Evolutionary conservation across 371 early-diverging fungal genomes (phyloP).

Genomic region (Catenaria anguillulae): DNA sequence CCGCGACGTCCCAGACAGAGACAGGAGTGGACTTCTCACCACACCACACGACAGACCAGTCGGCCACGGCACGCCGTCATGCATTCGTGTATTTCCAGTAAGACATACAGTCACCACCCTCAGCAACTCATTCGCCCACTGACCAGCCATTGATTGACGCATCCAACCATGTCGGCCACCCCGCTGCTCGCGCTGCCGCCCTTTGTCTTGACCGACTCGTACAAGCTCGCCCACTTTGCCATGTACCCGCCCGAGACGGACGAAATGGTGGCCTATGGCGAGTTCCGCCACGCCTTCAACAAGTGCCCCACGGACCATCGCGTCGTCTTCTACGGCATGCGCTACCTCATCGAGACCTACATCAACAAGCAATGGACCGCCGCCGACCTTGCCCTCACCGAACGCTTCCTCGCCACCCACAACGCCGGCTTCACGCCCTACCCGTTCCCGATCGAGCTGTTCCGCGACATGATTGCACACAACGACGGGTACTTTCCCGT

Average conservation of each 20-base stretch:
- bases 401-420: constrained; percentile 50
- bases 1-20: no score
- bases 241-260: constrained; percentile 47
- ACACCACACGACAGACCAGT: no score
- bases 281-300: constrained; percentile 49
- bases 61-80: no score
- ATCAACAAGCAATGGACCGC: constrained; percentile 42
- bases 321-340: constrained; percentile 63
- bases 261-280: constrained; percentile 59
- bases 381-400: constrained; percentile 44
- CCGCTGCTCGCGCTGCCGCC: constrained; percentile 23
- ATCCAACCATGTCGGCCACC: not conserved
- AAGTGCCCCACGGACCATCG: constrained; percentile 47
- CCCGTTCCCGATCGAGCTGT: constrained; percentile 62
- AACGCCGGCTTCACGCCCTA: constrained; percentile 39
- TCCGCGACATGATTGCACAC: constrained; percentile 50
- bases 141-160: no score
- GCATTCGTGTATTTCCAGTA: no score
- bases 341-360: constrained; percentile 58
- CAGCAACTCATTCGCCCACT: no score
- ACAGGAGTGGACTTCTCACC: no score
- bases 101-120: no score
- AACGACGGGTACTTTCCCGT: constrained; percentile 67
- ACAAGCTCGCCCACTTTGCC: constrained; percentile 56
- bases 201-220: constrained; percentile 53